A percentile compares a stretch with the other conserved stretches of the same genome.
Evolutionary conservation across 345 rosid species (phyloP).

Genomic region (Salix viminalis): DNA sequence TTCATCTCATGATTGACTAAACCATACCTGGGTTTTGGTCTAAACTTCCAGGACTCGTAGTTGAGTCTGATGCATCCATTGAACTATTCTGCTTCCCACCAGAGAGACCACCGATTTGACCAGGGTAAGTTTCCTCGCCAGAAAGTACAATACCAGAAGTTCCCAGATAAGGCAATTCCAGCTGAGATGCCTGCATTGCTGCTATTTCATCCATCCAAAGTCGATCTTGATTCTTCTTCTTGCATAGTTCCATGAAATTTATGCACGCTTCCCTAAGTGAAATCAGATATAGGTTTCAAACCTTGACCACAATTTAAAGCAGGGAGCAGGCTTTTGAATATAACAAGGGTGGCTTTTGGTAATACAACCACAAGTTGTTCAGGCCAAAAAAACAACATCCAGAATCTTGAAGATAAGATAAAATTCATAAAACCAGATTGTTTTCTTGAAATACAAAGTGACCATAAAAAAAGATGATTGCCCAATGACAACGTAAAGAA

Average conservation of each 20-base stretch:
- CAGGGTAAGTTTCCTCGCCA: constrained; percentile 56
- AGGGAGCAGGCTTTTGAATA: not conserved
- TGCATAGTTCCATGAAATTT: constrained; percentile 82
- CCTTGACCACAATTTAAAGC: not conserved
- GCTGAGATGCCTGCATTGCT: constrained; percentile 83
- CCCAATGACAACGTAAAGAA: not conserved
- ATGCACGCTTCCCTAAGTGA: constrained; percentile 83
- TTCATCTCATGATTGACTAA: not conserved
- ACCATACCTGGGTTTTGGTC: constrained; percentile 56
- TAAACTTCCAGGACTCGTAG: constrained; percentile 47
- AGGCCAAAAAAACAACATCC: not conserved
- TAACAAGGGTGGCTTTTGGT: not conserved
- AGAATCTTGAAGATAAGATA: not conserved
- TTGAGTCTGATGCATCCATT: constrained; percentile 41
- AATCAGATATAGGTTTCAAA: constrained; percentile 2
- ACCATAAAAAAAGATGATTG: not conserved
- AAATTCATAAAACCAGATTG: not conserved
- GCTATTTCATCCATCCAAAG: constrained; percentile 93
- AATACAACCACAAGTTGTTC: not conserved
- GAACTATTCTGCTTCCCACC: constrained; percentile 38
- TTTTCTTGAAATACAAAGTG: not conserved
- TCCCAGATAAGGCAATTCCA: constrained; percentile 67
- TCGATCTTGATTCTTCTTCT: constrained; percentile 89
- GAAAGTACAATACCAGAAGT: constrained; percentile 81
- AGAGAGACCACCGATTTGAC: constrained; percentile 31